phyloP scores from a whole-genome alignment of 345 rosid genomes.

The Noccaea bulbosa region DNA sequence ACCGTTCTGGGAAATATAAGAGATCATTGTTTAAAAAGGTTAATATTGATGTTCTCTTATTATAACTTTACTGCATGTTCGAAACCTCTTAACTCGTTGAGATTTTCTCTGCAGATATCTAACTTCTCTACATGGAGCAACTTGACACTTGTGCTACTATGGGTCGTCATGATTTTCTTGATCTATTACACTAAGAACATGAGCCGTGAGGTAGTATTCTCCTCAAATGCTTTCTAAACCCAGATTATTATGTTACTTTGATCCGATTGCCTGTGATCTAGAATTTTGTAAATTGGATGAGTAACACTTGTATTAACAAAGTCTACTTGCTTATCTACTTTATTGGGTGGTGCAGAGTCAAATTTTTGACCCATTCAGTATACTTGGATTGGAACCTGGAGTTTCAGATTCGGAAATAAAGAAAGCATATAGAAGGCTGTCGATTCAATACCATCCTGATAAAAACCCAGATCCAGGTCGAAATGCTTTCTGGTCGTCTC shows the following conservation, averaged over 20 bases:
- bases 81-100: conserved; percentile 17
- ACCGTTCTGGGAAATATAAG: conserved; percentile 80
- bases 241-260: conserved; percentile 5
- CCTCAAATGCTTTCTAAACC: conserved; percentile 13
- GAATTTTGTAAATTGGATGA: conserved; percentile 1
- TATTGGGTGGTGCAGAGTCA: conserved; percentile 57
- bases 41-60: conserved; percentile 1
- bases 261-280: conserved; percentile 13
- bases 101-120: conserved; percentile 66
- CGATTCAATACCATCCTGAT: conserved; percentile 95
- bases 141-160: conserved; percentile 79
- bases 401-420: conserved; percentile 87
- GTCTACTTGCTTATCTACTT: conserved; percentile 9
- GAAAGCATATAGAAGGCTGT: conserved; percentile 90
- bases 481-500: conserved; percentile 36
- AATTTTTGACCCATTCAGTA: conserved; percentile 87
- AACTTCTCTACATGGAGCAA: conserved; percentile 93
- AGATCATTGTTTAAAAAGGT: conserved; percentile 85
- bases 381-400: conserved; percentile 84
- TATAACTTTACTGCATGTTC: conserved; percentile 12
- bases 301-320: conserved; percentile 21
- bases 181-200: conserved; percentile 83
- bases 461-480: conserved; percentile 99
- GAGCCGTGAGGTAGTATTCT: conserved; percentile 73
- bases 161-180: conserved; percentile 87